Evolutionary conservation across 345 rosid species (phyloP).

Genomic region (Hevea brasiliensis): DNA sequence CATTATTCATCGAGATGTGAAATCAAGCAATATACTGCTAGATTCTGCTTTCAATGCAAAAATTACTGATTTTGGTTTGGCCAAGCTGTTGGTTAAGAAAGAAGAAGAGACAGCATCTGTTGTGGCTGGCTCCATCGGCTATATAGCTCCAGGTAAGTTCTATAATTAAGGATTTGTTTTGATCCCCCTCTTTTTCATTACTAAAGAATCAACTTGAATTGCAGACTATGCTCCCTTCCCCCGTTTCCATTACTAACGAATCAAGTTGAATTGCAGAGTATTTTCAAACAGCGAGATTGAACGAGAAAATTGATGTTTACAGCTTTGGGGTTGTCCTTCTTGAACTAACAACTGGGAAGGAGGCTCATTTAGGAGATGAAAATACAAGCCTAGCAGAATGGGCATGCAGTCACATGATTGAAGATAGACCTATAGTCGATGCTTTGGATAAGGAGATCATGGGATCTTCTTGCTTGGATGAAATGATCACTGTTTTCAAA

Average conservation of each 20-base stretch:
- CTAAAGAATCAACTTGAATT: not conserved
- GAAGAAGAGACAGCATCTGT: constrained; percentile 19
- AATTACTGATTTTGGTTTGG: no score
- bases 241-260: no score
- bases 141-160: constrained; percentile 30
- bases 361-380: no score
- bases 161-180: not conserved
- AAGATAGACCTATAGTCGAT: no score
- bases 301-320: constrained; percentile 87
- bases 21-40: constrained; percentile 32
- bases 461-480: no score
- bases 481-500: no score
- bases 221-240: constrained; percentile 37
- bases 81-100: constrained; percentile 11
- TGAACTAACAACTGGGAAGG: no score
- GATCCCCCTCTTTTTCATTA: not conserved
- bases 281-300: constrained; percentile 31
- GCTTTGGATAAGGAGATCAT: no score
- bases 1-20: constrained; percentile 28
- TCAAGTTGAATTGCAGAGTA: constrained; percentile 21
- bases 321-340: no score
- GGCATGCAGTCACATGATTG: no score
- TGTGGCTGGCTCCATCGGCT: constrained; percentile 25
- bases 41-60: constrained; percentile 31
- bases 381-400: no score